Evolutionary conservation across 306 rosid genomes (phyloP).

Genomic region (Acacia acuminata): DNA sequence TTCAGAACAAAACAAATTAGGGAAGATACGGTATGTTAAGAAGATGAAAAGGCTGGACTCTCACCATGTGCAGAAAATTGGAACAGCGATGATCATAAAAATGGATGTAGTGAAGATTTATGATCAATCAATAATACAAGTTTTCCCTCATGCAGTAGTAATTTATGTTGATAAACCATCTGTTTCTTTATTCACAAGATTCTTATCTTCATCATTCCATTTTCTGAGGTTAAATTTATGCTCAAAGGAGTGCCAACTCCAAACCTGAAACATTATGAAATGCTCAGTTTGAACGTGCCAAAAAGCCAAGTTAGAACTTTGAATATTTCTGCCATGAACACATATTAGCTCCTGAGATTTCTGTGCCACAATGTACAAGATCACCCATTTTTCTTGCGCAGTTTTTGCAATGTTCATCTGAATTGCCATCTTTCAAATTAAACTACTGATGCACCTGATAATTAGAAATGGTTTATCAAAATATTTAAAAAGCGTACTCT

Average conservation of each 20-base stretch:
- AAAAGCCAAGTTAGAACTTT: neutral
- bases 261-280: neutral
- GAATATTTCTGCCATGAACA: neutral
- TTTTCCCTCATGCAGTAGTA: neutral
- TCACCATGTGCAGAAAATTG: constrained; percentile 6
- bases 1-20: constrained; percentile 3
- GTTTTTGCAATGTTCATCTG: neutral
- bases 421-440: neutral
- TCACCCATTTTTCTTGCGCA: neutral
- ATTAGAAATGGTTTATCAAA: too few species aligned
- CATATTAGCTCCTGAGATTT: neutral
- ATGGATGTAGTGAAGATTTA: neutral
- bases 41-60: neutral
- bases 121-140: neutral
- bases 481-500: neutral
- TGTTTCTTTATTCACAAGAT: neutral
- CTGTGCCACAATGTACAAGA: neutral
- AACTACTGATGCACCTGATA: neutral
- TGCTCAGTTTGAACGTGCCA: neutral
- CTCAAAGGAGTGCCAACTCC: neutral
- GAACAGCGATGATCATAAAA: constrained; percentile 11
- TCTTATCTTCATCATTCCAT: neutral
- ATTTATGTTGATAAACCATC: constrained; percentile 3
- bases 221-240: neutral
- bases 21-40: neutral